Evolutionary conservation across 2,329 filamentous ascomycete genomes (phyloP).

Genomic region (Diaporthe australafricana): DNA sequence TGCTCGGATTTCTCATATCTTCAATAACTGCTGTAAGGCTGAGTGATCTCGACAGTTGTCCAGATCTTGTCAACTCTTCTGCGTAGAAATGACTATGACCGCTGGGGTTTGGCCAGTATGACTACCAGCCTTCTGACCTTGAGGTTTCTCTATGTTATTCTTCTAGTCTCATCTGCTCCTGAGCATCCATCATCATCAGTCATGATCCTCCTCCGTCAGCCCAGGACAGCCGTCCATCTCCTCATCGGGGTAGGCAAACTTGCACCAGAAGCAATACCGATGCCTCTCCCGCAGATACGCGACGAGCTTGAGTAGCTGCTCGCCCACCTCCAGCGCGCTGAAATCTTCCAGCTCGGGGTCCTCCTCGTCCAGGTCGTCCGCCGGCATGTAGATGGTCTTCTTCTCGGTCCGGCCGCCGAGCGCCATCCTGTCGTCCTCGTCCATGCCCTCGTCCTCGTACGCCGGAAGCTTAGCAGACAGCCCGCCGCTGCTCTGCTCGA

Average conservation of each 20-base stretch:
- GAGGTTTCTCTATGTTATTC: neutral
- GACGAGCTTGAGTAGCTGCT: constrained; percentile 76
- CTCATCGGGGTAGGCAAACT: constrained; percentile 79
- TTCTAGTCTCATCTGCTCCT: no score
- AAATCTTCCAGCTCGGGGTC: constrained; percentile 86
- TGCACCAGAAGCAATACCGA: constrained; percentile 97
- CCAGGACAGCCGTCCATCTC: constrained; percentile 92
- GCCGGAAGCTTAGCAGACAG: constrained; percentile 69
- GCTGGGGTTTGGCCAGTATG: neutral
- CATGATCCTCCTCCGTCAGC: constrained; percentile 84
- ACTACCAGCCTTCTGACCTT: neutral
- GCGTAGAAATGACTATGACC: neutral
- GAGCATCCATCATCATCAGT: constrained; percentile 48
- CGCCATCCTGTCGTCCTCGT: constrained; percentile 78
- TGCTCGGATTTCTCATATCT: no score
- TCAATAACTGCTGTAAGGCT: neutral
- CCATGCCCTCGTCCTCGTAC: constrained; percentile 73
- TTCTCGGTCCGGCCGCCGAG: constrained; percentile 57
- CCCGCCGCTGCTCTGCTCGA: constrained; percentile 66
- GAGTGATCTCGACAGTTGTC: neutral
- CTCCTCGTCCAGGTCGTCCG: constrained; percentile 80
- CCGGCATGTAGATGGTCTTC: constrained; percentile 65
- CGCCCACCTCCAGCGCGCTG: constrained; percentile 72
- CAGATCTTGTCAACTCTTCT: neutral
- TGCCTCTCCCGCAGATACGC: constrained; percentile 76